These are phyloP conservation scores for Ustilago hordei DNA, from an alignment of 1,284 basidiomycete genomes.

Conservation along the genomic window DNA sequence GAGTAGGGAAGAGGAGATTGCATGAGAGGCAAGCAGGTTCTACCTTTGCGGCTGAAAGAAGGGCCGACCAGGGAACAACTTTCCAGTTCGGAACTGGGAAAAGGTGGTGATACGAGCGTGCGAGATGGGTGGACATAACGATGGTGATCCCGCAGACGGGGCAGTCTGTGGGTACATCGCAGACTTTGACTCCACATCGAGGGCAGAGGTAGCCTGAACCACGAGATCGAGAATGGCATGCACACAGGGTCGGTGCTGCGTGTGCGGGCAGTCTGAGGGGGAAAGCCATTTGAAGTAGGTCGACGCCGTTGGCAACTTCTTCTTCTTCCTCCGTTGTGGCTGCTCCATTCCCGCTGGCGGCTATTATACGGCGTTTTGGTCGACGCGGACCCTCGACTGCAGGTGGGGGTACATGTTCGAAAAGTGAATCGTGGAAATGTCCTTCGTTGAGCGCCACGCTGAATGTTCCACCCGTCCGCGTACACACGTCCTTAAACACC, in stretches of 20 bases:
- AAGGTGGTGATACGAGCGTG: slow-evolving; percentile 91
- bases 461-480: slow-evolving; percentile 64
- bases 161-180: slow-evolving; percentile 98
- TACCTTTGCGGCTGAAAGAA: background rate
- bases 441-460: slow-evolving; percentile 97
- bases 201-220: slow-evolving; percentile 90
- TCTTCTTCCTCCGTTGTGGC: slow-evolving; percentile 9
- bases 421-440: slow-evolving; percentile 92
- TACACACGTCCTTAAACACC: slow-evolving; percentile 84
- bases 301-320: slow-evolving; percentile 49
- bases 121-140: slow-evolving; percentile 95
- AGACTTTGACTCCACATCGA: slow-evolving; percentile 89
- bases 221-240: slow-evolving; percentile 85
- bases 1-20: slow-evolving; percentile 46
- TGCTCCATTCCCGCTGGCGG: background rate
- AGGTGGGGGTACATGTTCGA: slow-evolving; percentile 89
- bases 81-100: slow-evolving; percentile 87
- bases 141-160: slow-evolving; percentile 97
- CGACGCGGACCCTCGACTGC: slow-evolving; percentile 49
- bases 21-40: slow-evolving; percentile 50
- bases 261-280: slow-evolving; percentile 70
- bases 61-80: slow-evolving; percentile 72
- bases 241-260: slow-evolving; percentile 74
- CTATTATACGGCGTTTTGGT: slow-evolving; percentile 4
- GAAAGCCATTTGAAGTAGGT: slow-evolving; percentile 99